Percentiles rank a stretch among this genome's conserved stretches.
phyloP scores from a whole-genome alignment of 1,284 basidiomycete species.

The Rhodotorula sp. region DNA sequence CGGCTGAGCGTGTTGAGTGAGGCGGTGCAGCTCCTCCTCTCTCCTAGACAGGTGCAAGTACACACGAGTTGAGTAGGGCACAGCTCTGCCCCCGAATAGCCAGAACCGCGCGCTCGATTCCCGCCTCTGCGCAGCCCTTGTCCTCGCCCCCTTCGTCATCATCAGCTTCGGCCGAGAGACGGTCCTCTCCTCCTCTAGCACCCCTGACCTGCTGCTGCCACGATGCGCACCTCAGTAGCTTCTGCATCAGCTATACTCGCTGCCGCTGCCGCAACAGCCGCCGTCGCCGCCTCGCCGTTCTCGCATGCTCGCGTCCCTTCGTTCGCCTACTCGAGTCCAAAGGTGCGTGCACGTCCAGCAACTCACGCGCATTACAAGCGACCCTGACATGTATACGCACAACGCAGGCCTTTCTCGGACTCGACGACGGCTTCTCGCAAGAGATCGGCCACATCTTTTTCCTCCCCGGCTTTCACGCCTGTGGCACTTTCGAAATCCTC shows the following conservation, averaged over 20 bases:
- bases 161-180: too few species aligned
- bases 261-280: too few species aligned
- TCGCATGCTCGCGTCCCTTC: not conserved
- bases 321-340: conserved; percentile 13
- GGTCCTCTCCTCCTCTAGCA: too few species aligned
- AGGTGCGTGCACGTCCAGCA: not conserved
- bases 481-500: conserved; percentile 17
- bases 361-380: too few species aligned
- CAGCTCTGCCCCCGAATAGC: too few species aligned
- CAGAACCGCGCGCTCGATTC: not conserved
- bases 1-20: not conserved
- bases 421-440: conserved; percentile 15
- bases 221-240: not conserved
- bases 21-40: not conserved
- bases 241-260: not conserved
- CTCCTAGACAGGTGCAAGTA: not conserved
- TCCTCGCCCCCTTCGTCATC: too few species aligned
- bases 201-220: too few species aligned
- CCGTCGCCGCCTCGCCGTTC: not conserved
- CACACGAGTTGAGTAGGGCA: too few species aligned
- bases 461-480: conserved; percentile 22
- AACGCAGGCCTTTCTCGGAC: conserved; percentile 11
- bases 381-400: too few species aligned
- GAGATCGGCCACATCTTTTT: conserved; percentile 15
- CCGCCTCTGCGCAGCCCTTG: too few species aligned